Base-by-base conservation (phyloP, 345 rosid genomes). In the Turritis glabra region DNA sequence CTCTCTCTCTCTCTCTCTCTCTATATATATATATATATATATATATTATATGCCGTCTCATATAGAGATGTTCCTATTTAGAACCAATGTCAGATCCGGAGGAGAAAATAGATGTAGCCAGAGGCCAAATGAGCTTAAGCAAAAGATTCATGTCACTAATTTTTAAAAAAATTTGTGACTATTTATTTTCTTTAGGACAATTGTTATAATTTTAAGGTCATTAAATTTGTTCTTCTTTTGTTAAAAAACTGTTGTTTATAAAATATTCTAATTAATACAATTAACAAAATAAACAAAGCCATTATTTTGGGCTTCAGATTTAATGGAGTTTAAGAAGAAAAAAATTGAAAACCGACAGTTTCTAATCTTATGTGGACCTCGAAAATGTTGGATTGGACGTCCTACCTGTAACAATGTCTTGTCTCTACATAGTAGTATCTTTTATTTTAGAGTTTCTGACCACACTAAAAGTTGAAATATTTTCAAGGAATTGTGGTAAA, bases 1-100 rank as follows among this genome's bases (percentile, higher is more conserved):
- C 54, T 44, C 29, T 38, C 53, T 62, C 11, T 72, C 41, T 52
- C 61, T 62, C 17, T 30, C 5, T 58, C 22, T 46, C 29, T 67
- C 19, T 32, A 1, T 52, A 4, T 23, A 13, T 52, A 2, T 46
- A 11, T 46, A 11, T 43, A 23, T 21, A 50, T 13, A 50, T 21
- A n/a, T n/a, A n/a, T n/a, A n/a, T n/a, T n/a, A n/a, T n/a, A n/a
- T n/a, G n/a, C n/a, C n/a, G n/a, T n/a, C n/a, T n/a, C n/a, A n/a
- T n/a, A n/a, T n/a, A n/a, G n/a, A n/a, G n/a, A n/a, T n/a, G 15
- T 48, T 19, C 32, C 5, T 14, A 17, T 3, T 21, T 26, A 25
- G 57, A 52, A 53, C 18, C 35, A 15, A 3, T 7, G 5, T 27
- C 53, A 47, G 51, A 12, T 33, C 38, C n/a, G n/a, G n/a, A n/a